phyloP scores from a whole-genome alignment of 495 filamentous ascomycete species.

The Xylaria scruposa region DNA sequence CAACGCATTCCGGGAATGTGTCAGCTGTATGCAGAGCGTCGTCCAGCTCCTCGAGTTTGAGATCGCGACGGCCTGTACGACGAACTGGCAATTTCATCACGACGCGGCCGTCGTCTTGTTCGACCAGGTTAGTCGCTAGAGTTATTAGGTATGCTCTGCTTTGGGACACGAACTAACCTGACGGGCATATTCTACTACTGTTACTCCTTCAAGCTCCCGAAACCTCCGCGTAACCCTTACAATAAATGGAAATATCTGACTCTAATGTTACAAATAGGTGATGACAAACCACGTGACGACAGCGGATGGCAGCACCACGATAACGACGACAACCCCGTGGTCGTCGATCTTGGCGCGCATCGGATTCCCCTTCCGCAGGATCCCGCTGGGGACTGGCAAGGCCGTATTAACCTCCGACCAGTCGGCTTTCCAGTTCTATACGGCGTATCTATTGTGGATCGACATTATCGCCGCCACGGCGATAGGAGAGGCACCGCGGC shows the following conservation, averaged over 20 bases:
- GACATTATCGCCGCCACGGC: conserved; percentile 56
- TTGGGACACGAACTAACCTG: too few relatives aligned
- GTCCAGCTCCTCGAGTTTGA: conserved; percentile 61
- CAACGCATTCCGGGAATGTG: conserved; percentile 29
- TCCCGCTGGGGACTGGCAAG: conserved; percentile 20
- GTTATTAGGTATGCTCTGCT: too few relatives aligned
- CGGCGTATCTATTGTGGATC: conserved; percentile 52
- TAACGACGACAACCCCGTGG: conserved; percentile 2
- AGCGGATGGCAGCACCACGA: background rate
- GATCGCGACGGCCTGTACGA: conserved; percentile 47
- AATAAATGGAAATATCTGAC: too few relatives aligned
- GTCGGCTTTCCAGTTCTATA: conserved; percentile 57
- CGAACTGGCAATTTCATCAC: conserved; percentile 57
- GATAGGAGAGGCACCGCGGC: conserved; percentile 46
- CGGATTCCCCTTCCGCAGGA: conserved; percentile 37
- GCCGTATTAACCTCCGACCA: conserved; percentile 52
- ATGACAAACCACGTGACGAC: conserved; percentile 40
- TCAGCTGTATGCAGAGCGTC: conserved; percentile 56
- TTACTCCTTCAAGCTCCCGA: too few relatives aligned
- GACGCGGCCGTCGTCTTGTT: conserved; percentile 57
- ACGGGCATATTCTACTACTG: too few relatives aligned
- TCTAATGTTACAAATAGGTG: conserved; percentile 21
- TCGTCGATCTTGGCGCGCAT: conserved; percentile 42
- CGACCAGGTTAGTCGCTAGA: conserved; percentile 32
- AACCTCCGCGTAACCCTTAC: too few relatives aligned